Evolutionary conservation across 768 basidiomycete genomes (phyloP), one percentile per base, ranked within the genome.

Genomic region (Tulasnella sp.): DNA sequence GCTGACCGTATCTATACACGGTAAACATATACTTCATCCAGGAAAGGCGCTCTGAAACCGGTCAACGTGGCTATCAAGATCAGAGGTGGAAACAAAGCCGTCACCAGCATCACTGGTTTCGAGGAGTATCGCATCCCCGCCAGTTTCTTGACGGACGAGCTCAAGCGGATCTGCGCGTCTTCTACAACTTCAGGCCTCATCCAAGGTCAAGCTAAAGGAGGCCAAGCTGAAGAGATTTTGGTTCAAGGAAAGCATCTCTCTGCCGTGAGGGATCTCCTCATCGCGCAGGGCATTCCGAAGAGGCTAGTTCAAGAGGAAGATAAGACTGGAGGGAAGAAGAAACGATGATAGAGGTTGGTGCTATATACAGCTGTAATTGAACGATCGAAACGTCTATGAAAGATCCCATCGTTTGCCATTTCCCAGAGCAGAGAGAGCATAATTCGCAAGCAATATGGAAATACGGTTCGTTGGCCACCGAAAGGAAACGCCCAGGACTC

Each of bases 231-330:
- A 77, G 94, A 96, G 83, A 91, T 98, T 12, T 87, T 93, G 81
- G 92, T 97, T 0, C 96, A 97, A 84, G 96, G 96, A 1, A 94
- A 93, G 81, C 96, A 97, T 83, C 87, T 88, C 28, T 89, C 90
- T 82, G 86, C 88, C 2, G 92, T 96, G 16, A 87, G 89, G 14
- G 93, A 94, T 6, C 89, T 95, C 81, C 85, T 98, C 58, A 84
- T 89, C 3, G 88, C 87, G 34, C 91, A 89, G 82, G 95, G 96
- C 0, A 90, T 97, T 44, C 94, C 95, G 40, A 94, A 93, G 87
- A 89, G 89, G 83, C 97, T 94, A 94, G 93, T 97, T 76, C 90
- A 91, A 84, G 86, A 88, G 1, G 84, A 84, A 1, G 92, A 90
- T 81, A 40, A 75, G 46, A 75, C 83, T 42, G 79, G 82, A 48